Evolutionary conservation across 176 grass and related monocot species (phyloP).

Genomic region (Avena atlantica): DNA sequence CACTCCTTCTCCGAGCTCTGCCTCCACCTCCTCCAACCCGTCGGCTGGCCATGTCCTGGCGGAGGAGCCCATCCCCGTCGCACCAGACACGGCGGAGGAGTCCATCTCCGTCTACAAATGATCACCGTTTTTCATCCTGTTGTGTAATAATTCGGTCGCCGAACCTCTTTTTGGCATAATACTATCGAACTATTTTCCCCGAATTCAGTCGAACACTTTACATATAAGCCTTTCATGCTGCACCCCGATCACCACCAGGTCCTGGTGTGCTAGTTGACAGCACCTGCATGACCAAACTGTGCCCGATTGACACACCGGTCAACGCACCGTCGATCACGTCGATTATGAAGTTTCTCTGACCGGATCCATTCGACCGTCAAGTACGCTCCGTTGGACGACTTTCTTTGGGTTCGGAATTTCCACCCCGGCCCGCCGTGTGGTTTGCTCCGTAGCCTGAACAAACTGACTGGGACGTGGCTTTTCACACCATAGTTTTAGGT

Average conservation of each 20-base stretch:
- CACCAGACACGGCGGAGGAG: too few species aligned
- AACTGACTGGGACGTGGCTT: background rate
- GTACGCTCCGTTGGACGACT: background rate
- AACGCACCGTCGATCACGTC: conserved; percentile 7
- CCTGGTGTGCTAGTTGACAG: background rate
- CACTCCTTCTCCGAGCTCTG: too few species aligned
- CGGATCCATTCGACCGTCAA: background rate
- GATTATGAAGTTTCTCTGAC: background rate
- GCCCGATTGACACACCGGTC: background rate
- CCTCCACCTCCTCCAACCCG: too few species aligned
- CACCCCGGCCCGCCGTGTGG: background rate
- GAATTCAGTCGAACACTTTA: too few species aligned
- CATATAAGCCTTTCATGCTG: too few species aligned
- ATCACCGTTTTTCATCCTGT: too few species aligned
- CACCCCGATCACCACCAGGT: background rate
- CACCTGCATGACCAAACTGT: background rate
- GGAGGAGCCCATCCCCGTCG: too few species aligned
- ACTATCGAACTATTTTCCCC: too few species aligned
- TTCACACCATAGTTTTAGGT: background rate
- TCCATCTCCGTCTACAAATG: too few species aligned
- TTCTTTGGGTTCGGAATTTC: background rate
- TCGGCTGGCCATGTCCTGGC: too few species aligned
- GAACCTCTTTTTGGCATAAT: too few species aligned
- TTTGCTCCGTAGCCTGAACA: background rate
- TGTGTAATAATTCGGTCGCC: too few species aligned